These are phyloP conservation scores for Diplocarpon mali DNA, from an alignment of 2,329 filamentous ascomycete genomes.

Conservation along the genomic window DNA sequence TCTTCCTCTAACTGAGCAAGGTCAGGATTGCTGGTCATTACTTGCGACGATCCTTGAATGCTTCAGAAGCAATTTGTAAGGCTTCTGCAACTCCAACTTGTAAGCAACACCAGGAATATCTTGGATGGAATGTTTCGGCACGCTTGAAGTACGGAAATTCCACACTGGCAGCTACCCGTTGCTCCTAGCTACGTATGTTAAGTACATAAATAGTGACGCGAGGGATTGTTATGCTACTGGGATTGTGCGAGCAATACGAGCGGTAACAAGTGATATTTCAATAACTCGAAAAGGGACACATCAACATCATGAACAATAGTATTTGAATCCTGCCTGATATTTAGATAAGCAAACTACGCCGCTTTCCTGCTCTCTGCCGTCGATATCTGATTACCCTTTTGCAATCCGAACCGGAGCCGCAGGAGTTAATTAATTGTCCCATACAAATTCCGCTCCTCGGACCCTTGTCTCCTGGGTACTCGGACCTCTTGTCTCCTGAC, in stretches of 20 bases:
- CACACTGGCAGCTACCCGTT: too few relatives aligned
- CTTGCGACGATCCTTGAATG: too few relatives aligned
- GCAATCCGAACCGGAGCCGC: too few relatives aligned
- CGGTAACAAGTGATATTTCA: constrained; percentile 14
- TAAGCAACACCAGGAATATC: constrained; percentile 1
- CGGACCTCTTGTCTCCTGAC: constrained; percentile 6
- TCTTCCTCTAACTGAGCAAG: too few relatives aligned
- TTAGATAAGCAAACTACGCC: background rate
- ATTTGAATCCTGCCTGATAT: background rate
- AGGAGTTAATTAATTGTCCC: too few relatives aligned
- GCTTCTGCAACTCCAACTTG: constrained; percentile 2
- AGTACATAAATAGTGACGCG: constrained; percentile 1
- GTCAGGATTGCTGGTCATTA: too few relatives aligned
- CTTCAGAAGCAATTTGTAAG: too few relatives aligned
- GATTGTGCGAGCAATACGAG: constrained; percentile 8
- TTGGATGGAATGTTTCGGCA: constrained; percentile 13
- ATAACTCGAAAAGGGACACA: constrained; percentile 13
- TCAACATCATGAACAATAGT: constrained; percentile 3
- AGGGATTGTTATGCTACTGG: constrained; percentile 10
- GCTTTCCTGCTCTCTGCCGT: background rate
- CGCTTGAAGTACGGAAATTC: constrained; percentile 17
- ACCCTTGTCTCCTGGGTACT: too few relatives aligned
- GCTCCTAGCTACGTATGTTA: too few relatives aligned
- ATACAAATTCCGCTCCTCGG: background rate
- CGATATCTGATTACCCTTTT: too few relatives aligned